Base-by-base conservation (phyloP, 805 yeast species). In the Martiniozyma abietophila region DNA sequence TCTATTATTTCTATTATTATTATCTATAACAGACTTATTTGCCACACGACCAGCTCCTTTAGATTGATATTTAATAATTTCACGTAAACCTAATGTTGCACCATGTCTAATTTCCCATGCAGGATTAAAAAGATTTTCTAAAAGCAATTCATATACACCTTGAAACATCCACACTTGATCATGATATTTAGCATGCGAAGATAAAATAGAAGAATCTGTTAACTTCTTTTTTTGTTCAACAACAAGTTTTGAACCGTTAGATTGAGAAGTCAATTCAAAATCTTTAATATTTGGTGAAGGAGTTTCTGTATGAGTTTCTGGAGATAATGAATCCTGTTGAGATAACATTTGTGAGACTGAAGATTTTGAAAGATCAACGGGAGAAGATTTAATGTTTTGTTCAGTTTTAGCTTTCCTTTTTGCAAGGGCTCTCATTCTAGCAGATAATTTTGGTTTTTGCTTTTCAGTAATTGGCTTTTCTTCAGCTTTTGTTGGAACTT, bases 91-190 rank as follows among this genome's bases (percentile, higher is more conserved):
- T 48, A 92, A 67, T 3, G 94, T 82, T 0, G 96, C 86, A 23
- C 98, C 99, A 58, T 92, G 99, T 46, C 99, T 73, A 11, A 79
- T 68, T 59, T 92, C 97, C 99, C 99, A 92, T 27, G 68, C 66
- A 26, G 84, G 94, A 41, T 79, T 77, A 51, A 84, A 84, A 39
- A 92, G 59, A 47, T 86, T 95, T 25, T 74, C 74, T 40, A 85
- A 60, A 25, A 92, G 58, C 16, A 86, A 61, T 51, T 84, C 96
- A 56, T 80, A 86, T 9, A 89, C 78, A 14, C 96, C 95, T 63
- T 88, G 96, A 47, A 88, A 84, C 35, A 85, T 94, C 96, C 97
- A 92, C 1, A 83, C 80, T 25, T 78, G 64, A 5, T 83, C 84
- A 1, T 80, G 75, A 11, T 76, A 78, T 37, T 74, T 74, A 3